A percentile compares a stretch with the other conserved stretches of the same genome.
Evolutionary conservation across 2,329 filamentous ascomycete genomes (phyloP).

Genomic region (Fonsecaea monophora): DNA sequence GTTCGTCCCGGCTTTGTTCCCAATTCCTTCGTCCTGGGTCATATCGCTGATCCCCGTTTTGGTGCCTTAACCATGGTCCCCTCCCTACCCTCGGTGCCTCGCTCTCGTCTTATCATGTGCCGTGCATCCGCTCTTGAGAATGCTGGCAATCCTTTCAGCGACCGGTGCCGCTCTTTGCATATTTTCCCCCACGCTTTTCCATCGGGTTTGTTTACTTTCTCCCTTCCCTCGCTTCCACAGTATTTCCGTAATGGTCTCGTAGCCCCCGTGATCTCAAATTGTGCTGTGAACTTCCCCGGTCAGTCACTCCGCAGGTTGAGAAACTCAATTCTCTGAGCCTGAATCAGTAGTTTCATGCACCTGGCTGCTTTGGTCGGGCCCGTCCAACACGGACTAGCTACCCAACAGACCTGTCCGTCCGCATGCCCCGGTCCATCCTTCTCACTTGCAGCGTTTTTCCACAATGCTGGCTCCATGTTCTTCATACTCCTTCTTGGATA

Average conservation of each 20-base stretch:
- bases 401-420: background rate
- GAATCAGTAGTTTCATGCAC: constrained; percentile 18
- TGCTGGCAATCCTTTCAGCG: background rate
- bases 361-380: background rate
- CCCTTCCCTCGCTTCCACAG: constrained; percentile 2
- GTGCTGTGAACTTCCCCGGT: background rate
- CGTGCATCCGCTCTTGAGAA: background rate
- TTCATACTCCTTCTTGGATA: constrained; percentile 95
- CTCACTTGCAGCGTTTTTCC: constrained; percentile 92
- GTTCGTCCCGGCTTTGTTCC: background rate
- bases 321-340: background rate
- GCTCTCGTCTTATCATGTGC: constrained; percentile 1
- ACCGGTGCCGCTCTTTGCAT: constrained; percentile 1
- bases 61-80: constrained; percentile 1
- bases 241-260: constrained; percentile 12
- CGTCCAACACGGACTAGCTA: background rate
- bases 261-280: constrained; percentile 8
- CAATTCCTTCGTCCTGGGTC: background rate
- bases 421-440: background rate
- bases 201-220: background rate
- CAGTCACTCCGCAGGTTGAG: background rate
- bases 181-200: constrained; percentile 5
- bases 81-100: background rate
- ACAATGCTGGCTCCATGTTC: constrained; percentile 90
- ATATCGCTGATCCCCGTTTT: background rate